These are phyloP conservation scores for Aspergillus udagawae DNA, from an alignment of 2,329 filamentous ascomycete species.

Conservation along the genomic window DNA sequence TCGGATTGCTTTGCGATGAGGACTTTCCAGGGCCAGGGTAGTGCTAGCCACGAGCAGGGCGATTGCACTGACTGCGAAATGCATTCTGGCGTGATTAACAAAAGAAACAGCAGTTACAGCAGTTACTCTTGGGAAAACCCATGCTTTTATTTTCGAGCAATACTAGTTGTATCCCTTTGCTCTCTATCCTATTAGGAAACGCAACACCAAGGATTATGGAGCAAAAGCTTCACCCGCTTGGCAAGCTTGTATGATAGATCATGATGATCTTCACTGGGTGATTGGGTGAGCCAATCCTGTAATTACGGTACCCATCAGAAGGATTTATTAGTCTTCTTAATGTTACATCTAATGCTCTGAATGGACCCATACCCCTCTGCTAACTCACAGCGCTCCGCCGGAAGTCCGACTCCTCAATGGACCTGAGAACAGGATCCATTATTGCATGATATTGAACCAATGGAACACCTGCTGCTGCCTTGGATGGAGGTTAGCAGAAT, in stretches of 20 bases:
- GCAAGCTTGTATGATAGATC: not conserved
- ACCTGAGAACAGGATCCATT: not conserved
- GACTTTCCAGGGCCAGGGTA: slow-evolving; percentile 1
- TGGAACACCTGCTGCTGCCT: not conserved
- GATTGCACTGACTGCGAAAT: not conserved
- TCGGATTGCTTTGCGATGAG: not conserved
- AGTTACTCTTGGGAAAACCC: not conserved
- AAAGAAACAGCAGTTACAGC: not conserved
- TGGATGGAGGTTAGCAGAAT: no score
- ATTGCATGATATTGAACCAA: not conserved
- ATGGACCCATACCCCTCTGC: no score
- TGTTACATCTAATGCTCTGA: not conserved
- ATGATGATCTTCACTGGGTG: not conserved
- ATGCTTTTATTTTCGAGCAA: not conserved
- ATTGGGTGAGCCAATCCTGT: no score
- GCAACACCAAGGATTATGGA: not conserved
- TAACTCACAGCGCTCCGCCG: not conserved
- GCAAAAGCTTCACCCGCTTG: not conserved
- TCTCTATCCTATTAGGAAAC: not conserved
- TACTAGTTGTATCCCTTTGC: not conserved
- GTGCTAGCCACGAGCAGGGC: slow-evolving; percentile 6
- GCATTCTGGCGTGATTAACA: slow-evolving; percentile 1
- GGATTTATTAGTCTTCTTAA: not conserved
- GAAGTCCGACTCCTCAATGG: not conserved
- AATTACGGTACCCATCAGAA: no score